Base-by-base conservation (phyloP, 257 asterid genomes). In the Asclepias syriaca region DNA sequence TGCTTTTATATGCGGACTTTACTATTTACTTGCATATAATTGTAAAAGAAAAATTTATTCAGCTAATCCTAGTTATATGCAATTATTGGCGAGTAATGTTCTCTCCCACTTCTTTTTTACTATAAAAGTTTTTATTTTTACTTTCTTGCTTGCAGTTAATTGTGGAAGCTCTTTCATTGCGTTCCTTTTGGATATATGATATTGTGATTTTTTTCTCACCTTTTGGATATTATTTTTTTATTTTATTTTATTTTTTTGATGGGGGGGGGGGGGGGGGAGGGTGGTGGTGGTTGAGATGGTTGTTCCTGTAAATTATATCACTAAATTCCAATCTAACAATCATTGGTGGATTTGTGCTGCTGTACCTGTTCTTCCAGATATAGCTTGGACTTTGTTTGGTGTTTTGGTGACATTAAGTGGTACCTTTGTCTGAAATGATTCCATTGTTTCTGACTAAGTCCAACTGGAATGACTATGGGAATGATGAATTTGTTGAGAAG, bases 391-490 rank as follows among this genome's bases (percentile, higher is more conserved):
- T 50, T 56, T 68, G 69, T 50, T 56, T 68, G 69, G 65, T 72
- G 73, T 32, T 74, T 49, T 16, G 72, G 76, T 68, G 74, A 63
- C 59, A 63, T 60, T 68, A 45, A 51, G 51, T 71, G 58, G 40
- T 74, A 6, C 66, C 53, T 46, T 77, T 48, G 71, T 27, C 10
- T 71, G 83, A 72, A 73, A 92, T 92, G 97, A 80, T 92, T 75
- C 86, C 84, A 80, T 77, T 92, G 85, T 86, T 85, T 86, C 80
- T 92, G 34, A 19, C 82, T 49, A 86, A 84, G 84, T 86, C 88
- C 16, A 58, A 67, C 37, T 81, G 85, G 88, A 83, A 53, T 49
- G 70, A 39, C 53, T 65, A 19, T 74, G 82, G 76, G 61, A 76
- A 70, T 46, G 70, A 73, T 72, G 86, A 77, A 65, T 74, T 78